Conservation (phyloP, 2,329 filamentous ascomycete genomes). For the Cladorrhinum sp. region DNA sequence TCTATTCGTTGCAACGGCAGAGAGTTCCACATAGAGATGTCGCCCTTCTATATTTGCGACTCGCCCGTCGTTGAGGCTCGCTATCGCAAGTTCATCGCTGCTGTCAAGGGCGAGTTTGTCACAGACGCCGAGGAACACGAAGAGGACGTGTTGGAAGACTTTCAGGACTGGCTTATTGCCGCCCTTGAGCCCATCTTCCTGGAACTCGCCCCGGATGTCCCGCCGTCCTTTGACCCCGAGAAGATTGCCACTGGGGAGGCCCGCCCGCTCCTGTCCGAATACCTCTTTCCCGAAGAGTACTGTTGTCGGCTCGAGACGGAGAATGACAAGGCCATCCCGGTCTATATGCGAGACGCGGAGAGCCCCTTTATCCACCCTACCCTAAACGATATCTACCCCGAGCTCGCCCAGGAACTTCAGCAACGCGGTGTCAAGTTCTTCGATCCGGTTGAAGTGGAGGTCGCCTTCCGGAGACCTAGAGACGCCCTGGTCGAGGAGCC, state of each 20-base stretch:
- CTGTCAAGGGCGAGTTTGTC: conserved; percentile 7
- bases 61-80: conserved; percentile 15
- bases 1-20: conserved; percentile 20
- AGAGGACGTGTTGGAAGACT: conserved; percentile 13
- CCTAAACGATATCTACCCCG: conserved; percentile 7
- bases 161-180: conserved; percentile 18
- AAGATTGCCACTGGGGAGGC: conserved; percentile 16
- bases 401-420: conserved; percentile 9
- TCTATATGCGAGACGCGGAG: conserved; percentile 13
- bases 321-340: conserved; percentile 17
- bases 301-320: conserved; percentile 16
- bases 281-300: conserved; percentile 17
- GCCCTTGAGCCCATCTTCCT: conserved; percentile 17
- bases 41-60: conserved; percentile 16
- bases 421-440: conserved; percentile 16
- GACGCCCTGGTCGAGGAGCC: conserved; percentile 10
- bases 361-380: conserved; percentile 11
- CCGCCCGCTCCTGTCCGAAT: conserved; percentile 18
- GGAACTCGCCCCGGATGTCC: conserved; percentile 16
- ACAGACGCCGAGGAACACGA: conserved; percentile 12
- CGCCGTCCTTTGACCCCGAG: conserved; percentile 18
- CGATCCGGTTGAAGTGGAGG: conserved; percentile 14
- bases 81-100: conserved; percentile 17
- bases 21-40: conserved; percentile 17
- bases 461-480: conserved; percentile 12